Base-by-base conservation (phyloP, 768 basidiomycete species). In the Psilocybe tampanensis region DNA sequence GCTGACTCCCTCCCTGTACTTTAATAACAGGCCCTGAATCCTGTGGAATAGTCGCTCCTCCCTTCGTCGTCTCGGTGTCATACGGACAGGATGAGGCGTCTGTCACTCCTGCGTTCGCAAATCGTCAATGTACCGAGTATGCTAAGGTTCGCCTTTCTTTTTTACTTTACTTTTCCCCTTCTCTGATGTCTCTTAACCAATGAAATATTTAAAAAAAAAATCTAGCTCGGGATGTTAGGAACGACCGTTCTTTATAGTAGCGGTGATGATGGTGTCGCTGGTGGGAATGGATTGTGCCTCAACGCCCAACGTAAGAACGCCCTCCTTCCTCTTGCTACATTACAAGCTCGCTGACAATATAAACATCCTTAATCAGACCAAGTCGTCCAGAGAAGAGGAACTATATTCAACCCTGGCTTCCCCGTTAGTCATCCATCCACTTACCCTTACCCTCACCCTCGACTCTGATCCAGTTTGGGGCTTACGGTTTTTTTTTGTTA, bases 241-340 rank as follows among this genome's bases (percentile, higher is more conserved):
- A 68, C 70, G 3, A 72, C 73, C 9, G 63, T 77, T 1, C 60
- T 77, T 22, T 76, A 76, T 59, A 69, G 68, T 41, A 69, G 67
- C 36, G 75, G 75, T 34, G 74, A 76, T 52, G 56, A 73, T 29
- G 75, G 74, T 44, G 74, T 75, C 22, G 74, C 72, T 42, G 75
- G 74, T 2, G 63, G 65, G 33, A 68, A 64, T 4, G 70, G 64
- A 5, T 55, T 68, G 1, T 76, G 77, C 60, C 61, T 76, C 18
- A 73, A 80, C 18, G 78, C 82, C 45, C 66, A 77, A 47, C 83
- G 84, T 61, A 61, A 49, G 56, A 39, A 45, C 3, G 1, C 29
- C 18, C 3, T 2, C 29, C 18, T 7, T 1, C 7, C 15, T 42
- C 8, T 43, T 39, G 4, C 36, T 39, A 39, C 36, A 8, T 13